A percentile compares a stretch with the other conserved stretches of the same genome.
Evolutionary conservation across 176 grass and related monocot genomes (phyloP).

Genomic region (Oryza officinalis): DNA sequence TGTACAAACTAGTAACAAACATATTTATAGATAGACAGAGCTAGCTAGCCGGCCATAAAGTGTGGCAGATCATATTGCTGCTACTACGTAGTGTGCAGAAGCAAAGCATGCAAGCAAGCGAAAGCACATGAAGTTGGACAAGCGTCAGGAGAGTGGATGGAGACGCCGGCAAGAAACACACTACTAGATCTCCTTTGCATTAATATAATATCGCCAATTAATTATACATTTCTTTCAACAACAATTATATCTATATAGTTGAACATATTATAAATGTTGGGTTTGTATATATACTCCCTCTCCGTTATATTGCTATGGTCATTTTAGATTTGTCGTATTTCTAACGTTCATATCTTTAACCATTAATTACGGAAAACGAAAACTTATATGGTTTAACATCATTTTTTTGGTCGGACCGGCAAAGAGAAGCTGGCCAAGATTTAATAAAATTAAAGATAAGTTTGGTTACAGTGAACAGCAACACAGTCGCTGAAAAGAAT

Average conservation of each 20-base stretch:
- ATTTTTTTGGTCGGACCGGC: too few species aligned
- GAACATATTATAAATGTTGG: too few species aligned
- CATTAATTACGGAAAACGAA: too few species aligned
- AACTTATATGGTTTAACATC: too few species aligned
- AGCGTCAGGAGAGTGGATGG: slow-evolving; percentile 51
- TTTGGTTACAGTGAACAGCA: too few species aligned
- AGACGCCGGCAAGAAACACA: slow-evolving; percentile 46
- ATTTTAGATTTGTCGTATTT: too few species aligned
- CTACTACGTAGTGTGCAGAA: background rate
- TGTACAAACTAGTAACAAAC: background rate
- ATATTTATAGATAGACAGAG: background rate
- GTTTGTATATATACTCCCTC: too few species aligned
- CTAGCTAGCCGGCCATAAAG: background rate
- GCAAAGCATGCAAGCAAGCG: slow-evolving; percentile 26
- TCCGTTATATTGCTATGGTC: too few species aligned
- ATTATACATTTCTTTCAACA: background rate
- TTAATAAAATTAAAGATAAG: too few species aligned
- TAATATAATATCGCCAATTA: background rate
- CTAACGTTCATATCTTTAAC: too few species aligned
- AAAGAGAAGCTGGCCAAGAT: too few species aligned
- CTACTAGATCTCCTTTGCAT: background rate
- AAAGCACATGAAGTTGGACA: slow-evolving; percentile 48
- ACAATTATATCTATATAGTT: background rate
- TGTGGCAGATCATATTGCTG: background rate
- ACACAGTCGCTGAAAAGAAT: too few species aligned